phyloP scores from a whole-genome alignment of 2,329 filamentous ascomycete genomes.

The Cercospora berteroae region DNA sequence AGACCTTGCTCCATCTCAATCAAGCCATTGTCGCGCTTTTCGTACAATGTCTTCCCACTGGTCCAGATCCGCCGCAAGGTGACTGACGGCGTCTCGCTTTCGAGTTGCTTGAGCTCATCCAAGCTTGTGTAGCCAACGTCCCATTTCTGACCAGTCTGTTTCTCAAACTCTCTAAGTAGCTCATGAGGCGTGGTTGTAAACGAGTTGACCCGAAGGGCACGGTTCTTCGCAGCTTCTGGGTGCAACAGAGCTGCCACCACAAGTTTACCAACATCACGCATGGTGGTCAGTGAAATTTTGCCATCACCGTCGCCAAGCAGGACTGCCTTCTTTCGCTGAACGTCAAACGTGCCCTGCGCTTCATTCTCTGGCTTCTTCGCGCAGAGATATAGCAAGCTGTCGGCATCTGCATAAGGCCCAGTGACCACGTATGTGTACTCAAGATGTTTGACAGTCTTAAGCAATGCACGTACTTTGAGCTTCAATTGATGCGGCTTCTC shows the following conservation, averaged over 20 bases:
- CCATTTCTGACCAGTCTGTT: slow-evolving; percentile 60
- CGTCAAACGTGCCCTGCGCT: slow-evolving; percentile 59
- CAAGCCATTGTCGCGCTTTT: slow-evolving; percentile 63
- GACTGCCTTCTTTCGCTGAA: slow-evolving; percentile 56
- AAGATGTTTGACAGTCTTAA: slow-evolving; percentile 55
- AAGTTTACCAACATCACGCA: slow-evolving; percentile 68
- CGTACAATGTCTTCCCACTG: slow-evolving; percentile 69
- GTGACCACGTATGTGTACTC: slow-evolving; percentile 68
- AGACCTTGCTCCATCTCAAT: slow-evolving; percentile 51
- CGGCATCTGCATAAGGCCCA: slow-evolving; percentile 62
- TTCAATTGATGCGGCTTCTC: slow-evolving; percentile 71
- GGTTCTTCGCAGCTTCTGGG: slow-evolving; percentile 53
- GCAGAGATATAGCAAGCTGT: slow-evolving; percentile 51
- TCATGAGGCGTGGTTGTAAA: slow-evolving; percentile 64
- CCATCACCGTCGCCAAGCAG: slow-evolving; percentile 62
- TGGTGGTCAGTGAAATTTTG: slow-evolving; percentile 66
- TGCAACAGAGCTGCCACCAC: slow-evolving; percentile 62
- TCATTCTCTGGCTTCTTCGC: slow-evolving; percentile 41
- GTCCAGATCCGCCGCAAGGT: slow-evolving; percentile 71
- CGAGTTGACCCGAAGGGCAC: slow-evolving; percentile 66
- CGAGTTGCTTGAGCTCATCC: slow-evolving; percentile 54
- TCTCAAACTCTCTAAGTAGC: slow-evolving; percentile 66
- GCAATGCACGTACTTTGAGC: slow-evolving; percentile 63
- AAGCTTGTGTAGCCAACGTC: slow-evolving; percentile 54
- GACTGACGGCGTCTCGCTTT: slow-evolving; percentile 56